phyloP scores from a whole-genome alignment of 108 stramenopile species.

The Nitzschia palea region DNA sequence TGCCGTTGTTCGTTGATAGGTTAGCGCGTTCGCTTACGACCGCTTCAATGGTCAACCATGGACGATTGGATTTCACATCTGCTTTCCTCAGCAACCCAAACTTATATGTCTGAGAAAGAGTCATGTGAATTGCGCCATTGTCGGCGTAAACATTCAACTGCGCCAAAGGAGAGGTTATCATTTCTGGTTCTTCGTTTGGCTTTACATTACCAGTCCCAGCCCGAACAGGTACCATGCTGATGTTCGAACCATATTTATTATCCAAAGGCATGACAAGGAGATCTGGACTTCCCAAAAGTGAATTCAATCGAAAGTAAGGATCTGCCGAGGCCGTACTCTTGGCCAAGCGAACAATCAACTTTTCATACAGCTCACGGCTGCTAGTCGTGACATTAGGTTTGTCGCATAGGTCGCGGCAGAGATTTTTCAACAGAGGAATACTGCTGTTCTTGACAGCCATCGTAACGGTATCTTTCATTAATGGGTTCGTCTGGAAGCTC shows the following conservation, averaged over 20 bases:
- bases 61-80: conserved; percentile 51
- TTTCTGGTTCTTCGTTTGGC: no score
- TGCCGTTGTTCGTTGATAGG: conserved; percentile 51
- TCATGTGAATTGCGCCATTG: conserved; percentile 59
- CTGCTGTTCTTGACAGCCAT: conserved; percentile 23
- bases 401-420: conserved; percentile 38
- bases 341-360: conserved; percentile 27
- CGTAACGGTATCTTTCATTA: background rate
- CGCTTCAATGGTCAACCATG: conserved; percentile 64
- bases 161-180: no score
- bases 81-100: conserved; percentile 64
- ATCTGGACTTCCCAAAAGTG: conserved; percentile 44
- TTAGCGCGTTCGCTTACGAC: conserved; percentile 71
- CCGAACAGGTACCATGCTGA: no score
- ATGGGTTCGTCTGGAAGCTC: background rate
- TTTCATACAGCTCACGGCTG: conserved; percentile 26
- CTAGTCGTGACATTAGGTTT: conserved; percentile 13
- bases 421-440: conserved; percentile 23
- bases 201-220: no score
- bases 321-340: conserved; percentile 32
- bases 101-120: conserved; percentile 42
- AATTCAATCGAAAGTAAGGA: conserved; percentile 40
- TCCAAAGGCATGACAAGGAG: conserved; percentile 28
- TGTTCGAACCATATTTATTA: background rate
- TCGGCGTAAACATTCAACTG: conserved; percentile 65